Percentiles rank a stretch among this genome's conserved stretches.
These are phyloP conservation scores for Xylariaceae sp. DNA, from an alignment of 2,329 filamentous ascomycete species.

Conservation along the genomic window DNA sequence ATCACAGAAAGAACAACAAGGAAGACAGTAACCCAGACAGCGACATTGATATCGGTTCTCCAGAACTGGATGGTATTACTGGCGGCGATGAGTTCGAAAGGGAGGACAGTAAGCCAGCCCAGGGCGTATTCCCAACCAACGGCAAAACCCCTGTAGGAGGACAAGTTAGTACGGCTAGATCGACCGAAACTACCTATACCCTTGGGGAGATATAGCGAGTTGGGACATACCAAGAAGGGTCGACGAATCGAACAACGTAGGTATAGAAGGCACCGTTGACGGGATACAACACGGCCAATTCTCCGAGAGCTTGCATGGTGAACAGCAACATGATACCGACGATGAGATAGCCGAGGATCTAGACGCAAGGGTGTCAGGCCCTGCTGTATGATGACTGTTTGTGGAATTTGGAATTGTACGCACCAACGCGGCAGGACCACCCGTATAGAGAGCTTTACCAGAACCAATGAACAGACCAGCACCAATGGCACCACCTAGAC, in stretches of 20 bases:
- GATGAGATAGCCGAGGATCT: constrained; percentile 47
- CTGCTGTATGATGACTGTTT: neutral
- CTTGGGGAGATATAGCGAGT: neutral
- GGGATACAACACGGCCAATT: constrained; percentile 56
- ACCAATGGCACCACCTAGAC: constrained; percentile 38
- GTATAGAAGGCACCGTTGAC: constrained; percentile 60
- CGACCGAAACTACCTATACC: too few relatives aligned
- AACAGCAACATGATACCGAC: constrained; percentile 56
- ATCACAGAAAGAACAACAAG: constrained; percentile 46
- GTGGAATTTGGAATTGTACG: constrained; percentile 11
- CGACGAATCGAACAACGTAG: constrained; percentile 58
- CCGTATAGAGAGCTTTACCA: constrained; percentile 53
- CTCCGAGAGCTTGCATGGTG: constrained; percentile 56
- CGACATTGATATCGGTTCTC: constrained; percentile 45
- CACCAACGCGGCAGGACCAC: constrained; percentile 50
- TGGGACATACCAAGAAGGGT: constrained; percentile 46
- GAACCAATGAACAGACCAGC: constrained; percentile 68
- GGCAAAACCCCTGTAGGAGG: constrained; percentile 40
- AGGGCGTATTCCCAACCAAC: constrained; percentile 51
- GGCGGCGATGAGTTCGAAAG: constrained; percentile 52
- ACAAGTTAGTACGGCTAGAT: too few relatives aligned
- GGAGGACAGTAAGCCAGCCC: constrained; percentile 44
- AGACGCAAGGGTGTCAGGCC: constrained; percentile 5
- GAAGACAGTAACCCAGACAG: constrained; percentile 54
- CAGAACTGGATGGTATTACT: constrained; percentile 51